Conservation (phyloP, 805 yeast genomes). For the Kuraishia hungarica region DNA sequence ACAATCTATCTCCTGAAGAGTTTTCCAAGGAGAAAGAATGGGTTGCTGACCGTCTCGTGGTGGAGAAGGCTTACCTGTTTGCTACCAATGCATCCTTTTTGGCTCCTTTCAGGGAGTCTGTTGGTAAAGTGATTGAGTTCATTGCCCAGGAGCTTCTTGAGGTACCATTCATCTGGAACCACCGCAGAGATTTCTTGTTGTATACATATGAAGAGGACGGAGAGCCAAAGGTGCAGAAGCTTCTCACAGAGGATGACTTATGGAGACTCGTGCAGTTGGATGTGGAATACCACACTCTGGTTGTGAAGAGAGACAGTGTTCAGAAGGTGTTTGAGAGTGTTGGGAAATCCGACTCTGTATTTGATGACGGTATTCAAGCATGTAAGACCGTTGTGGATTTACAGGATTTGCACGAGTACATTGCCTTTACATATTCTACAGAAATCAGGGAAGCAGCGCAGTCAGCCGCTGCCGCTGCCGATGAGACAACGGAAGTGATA, state of each 20-base stretch:
- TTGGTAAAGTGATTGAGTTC: conserved; percentile 62
- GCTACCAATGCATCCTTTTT: conserved; percentile 21
- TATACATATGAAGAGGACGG: conserved; percentile 39
- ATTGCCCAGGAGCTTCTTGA: conserved; percentile 74
- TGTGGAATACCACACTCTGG: conserved; percentile 77
- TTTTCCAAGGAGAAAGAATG: conserved; percentile 68
- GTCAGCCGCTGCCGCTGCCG: conserved; percentile 11
- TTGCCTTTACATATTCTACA: conserved; percentile 64
- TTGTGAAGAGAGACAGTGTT: conserved; percentile 59
- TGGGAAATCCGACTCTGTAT: conserved; percentile 47
- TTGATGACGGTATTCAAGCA: conserved; percentile 43
- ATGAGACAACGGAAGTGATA: conserved; percentile 3
- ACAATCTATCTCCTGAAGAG: conserved; percentile 63
- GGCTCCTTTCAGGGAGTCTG: conserved; percentile 57
- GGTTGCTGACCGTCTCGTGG: conserved; percentile 59
- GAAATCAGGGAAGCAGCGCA: conserved; percentile 38
- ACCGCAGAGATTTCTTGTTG: conserved; percentile 82
- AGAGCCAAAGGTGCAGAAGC: conserved; percentile 38
- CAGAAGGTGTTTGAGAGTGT: conserved; percentile 46
- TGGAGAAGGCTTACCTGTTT: conserved; percentile 43
- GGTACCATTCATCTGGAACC: conserved; percentile 93
- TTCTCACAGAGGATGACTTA: conserved; percentile 72
- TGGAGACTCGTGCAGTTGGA: conserved; percentile 89
- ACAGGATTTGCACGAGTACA: conserved; percentile 81
- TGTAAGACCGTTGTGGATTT: conserved; percentile 66